These are phyloP conservation scores for Syzygium aqueum DNA, from an alignment of 345 rosid genomes.

Conservation along the genomic window DNA sequence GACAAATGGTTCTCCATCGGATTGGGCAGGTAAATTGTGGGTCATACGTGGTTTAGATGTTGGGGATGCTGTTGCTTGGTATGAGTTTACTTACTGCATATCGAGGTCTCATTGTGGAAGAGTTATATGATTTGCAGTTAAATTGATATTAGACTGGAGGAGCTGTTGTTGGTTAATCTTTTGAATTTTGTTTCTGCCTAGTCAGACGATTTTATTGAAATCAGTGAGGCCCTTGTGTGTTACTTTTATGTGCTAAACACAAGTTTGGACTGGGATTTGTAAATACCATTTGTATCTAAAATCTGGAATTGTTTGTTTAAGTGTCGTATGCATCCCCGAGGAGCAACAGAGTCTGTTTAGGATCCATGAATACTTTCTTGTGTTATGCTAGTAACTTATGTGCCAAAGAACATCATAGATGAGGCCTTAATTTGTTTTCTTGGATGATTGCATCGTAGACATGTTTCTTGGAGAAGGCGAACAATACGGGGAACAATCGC, in stretches of 20 bases:
- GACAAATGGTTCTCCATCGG: conserved; percentile 59
- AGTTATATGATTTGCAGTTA: not conserved
- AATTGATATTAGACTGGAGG: not conserved
- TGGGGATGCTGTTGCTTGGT: not conserved
- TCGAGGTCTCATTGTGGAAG: not conserved
- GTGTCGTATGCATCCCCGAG: not conserved
- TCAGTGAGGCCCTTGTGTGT: not conserved
- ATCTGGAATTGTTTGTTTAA: not conserved
- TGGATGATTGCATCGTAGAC: not conserved
- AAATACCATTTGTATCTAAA: not conserved
- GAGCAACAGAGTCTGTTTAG: not conserved
- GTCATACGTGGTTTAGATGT: not conserved
- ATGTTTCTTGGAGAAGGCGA: not conserved
- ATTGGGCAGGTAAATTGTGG: conserved; percentile 46
- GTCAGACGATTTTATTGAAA: not conserved
- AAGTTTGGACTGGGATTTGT: not conserved
- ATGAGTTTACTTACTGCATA: not conserved
- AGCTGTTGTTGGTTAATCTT: not conserved
- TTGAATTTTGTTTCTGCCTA: not conserved
- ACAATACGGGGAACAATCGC: not conserved
- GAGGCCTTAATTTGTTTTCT: not conserved
- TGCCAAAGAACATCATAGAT: not conserved
- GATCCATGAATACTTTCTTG: not conserved
- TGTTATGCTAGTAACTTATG: not conserved
- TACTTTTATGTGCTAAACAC: not conserved